Evolutionary conservation across 2,329 filamentous ascomycete genomes (phyloP), one percentile per base, ranked within the genome.

Genomic region (Fusarium falciforme): DNA sequence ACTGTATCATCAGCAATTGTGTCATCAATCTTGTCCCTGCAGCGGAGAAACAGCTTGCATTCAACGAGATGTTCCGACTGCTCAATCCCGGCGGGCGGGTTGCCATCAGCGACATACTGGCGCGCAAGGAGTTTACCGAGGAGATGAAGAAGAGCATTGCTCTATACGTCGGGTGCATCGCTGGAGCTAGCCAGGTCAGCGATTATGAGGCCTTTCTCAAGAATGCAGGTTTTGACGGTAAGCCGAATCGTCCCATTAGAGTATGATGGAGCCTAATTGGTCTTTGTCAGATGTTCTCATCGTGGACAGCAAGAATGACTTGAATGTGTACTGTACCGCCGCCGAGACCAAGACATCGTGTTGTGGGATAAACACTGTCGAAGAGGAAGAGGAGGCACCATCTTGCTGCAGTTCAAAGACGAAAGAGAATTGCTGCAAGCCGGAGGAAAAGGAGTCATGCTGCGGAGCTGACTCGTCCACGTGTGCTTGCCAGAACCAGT

Each of bases 1-100:
- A 85, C 77, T 17, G 87, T 1, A 86, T 92, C 66, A 90, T 92
- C 72, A 89, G 86, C 70, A 93, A 92, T 80, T 93, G 90, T 68
- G 89, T 91, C 31, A 81, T 92, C 68, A 91, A 91, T 71, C 86
- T 91, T 0, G 87, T 91, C 1, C 89, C 88, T 0, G 78, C 80
- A 11, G 67, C 70, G 0, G 87, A 36, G 10, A 57, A 57, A 31
- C 54, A 35, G 31, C n/a, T 12, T n/a, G 54, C 20, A n/a, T 92
- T 92, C 70, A 74, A 80, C 0, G 90, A 92, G 78, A 90, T 92
- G 76, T 84, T 84, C 66, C 86, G 90, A 1, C 71, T 92, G 0
- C 82, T 92, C 2, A 89, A 87, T 71, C 84, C 87, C 0, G 87
- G 88, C 5, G 90, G 90, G 1, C 81, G 90, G 6, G 80, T 92